A percentile compares a stretch with the other conserved stretches of the same genome.
Evolutionary conservation across 2,329 filamentous ascomycete species (phyloP).

Genomic region (Phyllosticta citrichinensis): DNA sequence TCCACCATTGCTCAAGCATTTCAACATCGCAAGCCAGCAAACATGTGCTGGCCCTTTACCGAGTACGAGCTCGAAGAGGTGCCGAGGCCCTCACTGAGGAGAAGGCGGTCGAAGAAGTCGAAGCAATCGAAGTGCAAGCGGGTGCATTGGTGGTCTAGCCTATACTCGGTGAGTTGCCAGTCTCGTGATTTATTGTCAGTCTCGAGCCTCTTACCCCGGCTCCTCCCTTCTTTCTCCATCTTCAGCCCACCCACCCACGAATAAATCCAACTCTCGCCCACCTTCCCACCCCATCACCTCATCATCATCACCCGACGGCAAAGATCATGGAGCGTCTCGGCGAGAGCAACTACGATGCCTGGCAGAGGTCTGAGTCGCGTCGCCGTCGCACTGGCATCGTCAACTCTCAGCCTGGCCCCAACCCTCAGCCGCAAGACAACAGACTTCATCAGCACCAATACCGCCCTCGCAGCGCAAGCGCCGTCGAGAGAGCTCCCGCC

Average conservation of each 20-base stretch:
- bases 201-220: neutral
- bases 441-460: neutral
- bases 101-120: neutral
- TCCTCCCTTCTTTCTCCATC: neutral
- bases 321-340: neutral
- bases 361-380: neutral
- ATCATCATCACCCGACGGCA: neutral
- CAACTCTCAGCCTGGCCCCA: neutral
- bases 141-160: neutral
- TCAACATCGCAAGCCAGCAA: neutral
- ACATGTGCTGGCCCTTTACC: slow-evolving; percentile 2
- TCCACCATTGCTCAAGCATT: neutral
- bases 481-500: neutral
- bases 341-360: neutral
- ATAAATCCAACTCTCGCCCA: neutral
- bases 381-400: too few species aligned
- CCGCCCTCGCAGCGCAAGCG: neutral
- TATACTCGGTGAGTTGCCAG: neutral
- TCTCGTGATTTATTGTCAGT: neutral
- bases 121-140: neutral
- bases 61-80: slow-evolving; percentile 6
- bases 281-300: neutral
- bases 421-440: neutral
- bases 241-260: neutral
- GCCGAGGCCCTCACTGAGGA: neutral